Conservation (phyloP, 2,329 filamentous ascomycete genomes). For the Colletotrichum costaricense region DNA sequence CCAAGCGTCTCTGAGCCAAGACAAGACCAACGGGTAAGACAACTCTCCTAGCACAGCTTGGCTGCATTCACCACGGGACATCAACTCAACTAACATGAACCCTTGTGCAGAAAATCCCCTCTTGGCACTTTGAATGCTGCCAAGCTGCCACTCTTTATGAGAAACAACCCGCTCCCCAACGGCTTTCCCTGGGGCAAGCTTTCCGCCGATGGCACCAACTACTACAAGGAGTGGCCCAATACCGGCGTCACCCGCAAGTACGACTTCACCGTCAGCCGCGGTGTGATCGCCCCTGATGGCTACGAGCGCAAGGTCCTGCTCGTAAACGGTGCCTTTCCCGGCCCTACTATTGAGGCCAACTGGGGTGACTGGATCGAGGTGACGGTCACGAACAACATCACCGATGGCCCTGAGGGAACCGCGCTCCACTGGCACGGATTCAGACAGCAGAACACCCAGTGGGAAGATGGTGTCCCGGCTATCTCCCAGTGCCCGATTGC, state of each 20-base stretch:
- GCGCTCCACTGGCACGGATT: constrained; percentile 67
- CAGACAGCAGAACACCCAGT: constrained; percentile 58
- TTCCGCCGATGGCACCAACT: constrained; percentile 57
- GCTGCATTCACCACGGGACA: neutral
- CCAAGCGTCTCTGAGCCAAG: constrained; percentile 43
- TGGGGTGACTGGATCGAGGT: constrained; percentile 74
- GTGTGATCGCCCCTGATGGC: constrained; percentile 66
- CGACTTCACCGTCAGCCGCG: constrained; percentile 64
- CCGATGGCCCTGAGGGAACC: constrained; percentile 56
- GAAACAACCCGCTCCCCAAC: constrained; percentile 59
- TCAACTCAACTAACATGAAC: neutral
- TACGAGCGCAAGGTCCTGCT: constrained; percentile 65
- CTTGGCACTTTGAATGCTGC: constrained; percentile 53
- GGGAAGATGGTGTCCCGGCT: constrained; percentile 65
- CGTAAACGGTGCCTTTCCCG: constrained; percentile 74
- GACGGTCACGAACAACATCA: constrained; percentile 77
- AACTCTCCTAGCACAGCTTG: neutral
- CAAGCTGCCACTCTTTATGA: constrained; percentile 55
- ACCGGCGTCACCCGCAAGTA: constrained; percentile 68
- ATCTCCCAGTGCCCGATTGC: constrained; percentile 74
- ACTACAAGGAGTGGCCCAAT: constrained; percentile 58
- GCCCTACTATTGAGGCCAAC: constrained; percentile 72
- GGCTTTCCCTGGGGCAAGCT: constrained; percentile 64
- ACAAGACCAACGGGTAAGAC: constrained; percentile 52
- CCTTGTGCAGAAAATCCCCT: constrained; percentile 47